Base-by-base conservation (phyloP, 1,139 yeast genomes). In the Keqinozyma sinolaborantium region DNA sequence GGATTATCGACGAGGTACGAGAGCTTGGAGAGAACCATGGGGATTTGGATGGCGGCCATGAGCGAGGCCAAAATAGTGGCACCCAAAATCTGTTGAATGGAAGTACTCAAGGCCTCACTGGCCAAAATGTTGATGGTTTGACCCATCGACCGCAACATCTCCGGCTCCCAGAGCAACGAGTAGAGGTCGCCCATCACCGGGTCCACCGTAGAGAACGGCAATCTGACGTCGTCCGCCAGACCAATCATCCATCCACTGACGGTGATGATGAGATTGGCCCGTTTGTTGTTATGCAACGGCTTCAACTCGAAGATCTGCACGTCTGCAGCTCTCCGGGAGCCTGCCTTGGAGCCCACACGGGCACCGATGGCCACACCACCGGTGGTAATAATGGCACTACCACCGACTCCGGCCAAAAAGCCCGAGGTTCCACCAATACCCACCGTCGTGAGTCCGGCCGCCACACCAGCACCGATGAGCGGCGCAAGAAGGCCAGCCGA, bases 161-260 rank as follows among this genome's bases (percentile, higher is more conserved):
- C 98, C 0, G 99, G 99, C 56, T 94, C 99, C 98, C 98, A 94
- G 29, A 85, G 64, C 11, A 94, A 67, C 0, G 97, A 87, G 49
- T 84, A 84, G 47, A 92, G 64, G 57, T 94, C 99, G 9, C 99
- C 98, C 94, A 92, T 88, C 0, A 90, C 86, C 0, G 98, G 98
- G 53, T 94, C 98, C 4, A 92, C 84, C 0, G 98, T 92, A 1
- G 96, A 86, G 53, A 90, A 94, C 3, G 98, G 98, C 40, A 94
- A 70, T 51, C 99, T 72, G 11, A 94, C 95, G 72, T 94, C 99
- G 77, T 94, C 99, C 45, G 83, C 77, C 40, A 79, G 82, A 55
- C 97, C 95, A 39, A 83, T 81, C 94, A 92, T 88, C 99, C 99
- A 94, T 1, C 99, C 99, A 34, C 95, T 81, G 0, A 94, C 90